Evolutionary conservation across 2,329 filamentous ascomycete genomes (phyloP).

Genomic region (Nemania abortiva): DNA sequence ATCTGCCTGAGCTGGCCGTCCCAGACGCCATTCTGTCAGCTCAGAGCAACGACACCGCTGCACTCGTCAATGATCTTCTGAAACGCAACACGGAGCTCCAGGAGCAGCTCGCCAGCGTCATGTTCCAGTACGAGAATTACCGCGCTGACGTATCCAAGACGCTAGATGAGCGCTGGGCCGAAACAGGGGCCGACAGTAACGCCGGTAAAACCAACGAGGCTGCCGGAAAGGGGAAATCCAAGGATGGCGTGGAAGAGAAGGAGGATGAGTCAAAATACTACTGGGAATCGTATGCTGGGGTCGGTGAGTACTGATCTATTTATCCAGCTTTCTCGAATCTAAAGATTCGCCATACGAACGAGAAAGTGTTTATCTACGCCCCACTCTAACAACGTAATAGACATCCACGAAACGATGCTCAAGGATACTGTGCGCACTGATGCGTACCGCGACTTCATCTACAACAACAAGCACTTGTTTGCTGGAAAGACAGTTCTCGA

Average conservation of each 20-base stretch:
- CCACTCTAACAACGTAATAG: conserved; percentile 49
- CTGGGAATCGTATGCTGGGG: conserved; percentile 72
- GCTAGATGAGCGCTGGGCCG: conserved; percentile 73
- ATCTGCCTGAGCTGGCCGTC: conserved; percentile 67
- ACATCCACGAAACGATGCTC: conserved; percentile 96
- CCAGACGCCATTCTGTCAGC: conserved; percentile 41
- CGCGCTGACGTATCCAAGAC: conserved; percentile 74
- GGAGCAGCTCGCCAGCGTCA: conserved; percentile 69
- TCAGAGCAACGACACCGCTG: conserved; percentile 47
- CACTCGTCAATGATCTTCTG: conserved; percentile 55
- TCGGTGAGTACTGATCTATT: conserved; percentile 61
- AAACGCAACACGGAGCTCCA: conserved; percentile 69
- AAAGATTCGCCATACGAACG: neutral
- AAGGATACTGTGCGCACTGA: conserved; percentile 91
- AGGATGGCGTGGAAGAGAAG: conserved; percentile 49
- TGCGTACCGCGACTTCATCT: conserved; percentile 94
- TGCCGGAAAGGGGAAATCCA: conserved; percentile 44
- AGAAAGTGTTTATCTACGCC: neutral
- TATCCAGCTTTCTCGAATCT: neutral
- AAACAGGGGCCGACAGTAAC: conserved; percentile 57
- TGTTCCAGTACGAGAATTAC: conserved; percentile 74
- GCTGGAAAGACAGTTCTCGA: conserved; percentile 88
- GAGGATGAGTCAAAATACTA: conserved; percentile 61
- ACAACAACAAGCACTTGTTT: conserved; percentile 89
- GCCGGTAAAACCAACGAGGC: conserved; percentile 48